Evolutionary conservation across 495 filamentous ascomycete species (phyloP).

Genomic region (Aspergillus ostianus): DNA sequence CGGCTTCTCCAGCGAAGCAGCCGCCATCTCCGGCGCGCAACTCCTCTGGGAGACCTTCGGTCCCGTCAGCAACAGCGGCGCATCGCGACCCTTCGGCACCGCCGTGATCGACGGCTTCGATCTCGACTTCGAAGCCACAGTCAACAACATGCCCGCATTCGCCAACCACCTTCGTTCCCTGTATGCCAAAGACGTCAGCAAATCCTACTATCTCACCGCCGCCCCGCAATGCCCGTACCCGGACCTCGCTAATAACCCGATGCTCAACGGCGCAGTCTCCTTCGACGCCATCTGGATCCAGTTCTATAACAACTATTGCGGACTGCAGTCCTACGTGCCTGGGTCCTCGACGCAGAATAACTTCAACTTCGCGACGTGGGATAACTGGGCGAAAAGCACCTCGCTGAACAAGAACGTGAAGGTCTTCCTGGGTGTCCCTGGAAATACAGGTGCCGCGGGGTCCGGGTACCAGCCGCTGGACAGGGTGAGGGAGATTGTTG

Average conservation of each 20-base stretch:
- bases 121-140: constrained; percentile 59
- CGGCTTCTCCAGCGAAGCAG: constrained; percentile 54
- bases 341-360: constrained; percentile 48
- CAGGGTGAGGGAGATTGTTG: constrained; percentile 46
- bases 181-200: constrained; percentile 48
- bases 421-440: constrained; percentile 65
- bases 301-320: constrained; percentile 77
- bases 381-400: constrained; percentile 62
- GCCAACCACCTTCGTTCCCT: constrained; percentile 52
- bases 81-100: constrained; percentile 62
- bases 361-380: constrained; percentile 71
- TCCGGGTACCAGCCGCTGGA: constrained; percentile 53
- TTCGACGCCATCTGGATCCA: constrained; percentile 69
- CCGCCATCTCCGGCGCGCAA: constrained; percentile 56
- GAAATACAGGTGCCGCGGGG: constrained; percentile 54
- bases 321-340: constrained; percentile 48
- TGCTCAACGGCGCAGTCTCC: constrained; percentile 49
- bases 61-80: constrained; percentile 27
- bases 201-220: constrained; percentile 59
- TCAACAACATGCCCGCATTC: constrained; percentile 53
- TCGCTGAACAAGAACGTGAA: constrained; percentile 62
- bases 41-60: constrained; percentile 70
- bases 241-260: constrained; percentile 55
- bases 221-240: constrained; percentile 69
- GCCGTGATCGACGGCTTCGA: constrained; percentile 71